phyloP scores from a whole-genome alignment of 1,139 yeast species.

The Schwanniomyces etchellsii region DNA sequence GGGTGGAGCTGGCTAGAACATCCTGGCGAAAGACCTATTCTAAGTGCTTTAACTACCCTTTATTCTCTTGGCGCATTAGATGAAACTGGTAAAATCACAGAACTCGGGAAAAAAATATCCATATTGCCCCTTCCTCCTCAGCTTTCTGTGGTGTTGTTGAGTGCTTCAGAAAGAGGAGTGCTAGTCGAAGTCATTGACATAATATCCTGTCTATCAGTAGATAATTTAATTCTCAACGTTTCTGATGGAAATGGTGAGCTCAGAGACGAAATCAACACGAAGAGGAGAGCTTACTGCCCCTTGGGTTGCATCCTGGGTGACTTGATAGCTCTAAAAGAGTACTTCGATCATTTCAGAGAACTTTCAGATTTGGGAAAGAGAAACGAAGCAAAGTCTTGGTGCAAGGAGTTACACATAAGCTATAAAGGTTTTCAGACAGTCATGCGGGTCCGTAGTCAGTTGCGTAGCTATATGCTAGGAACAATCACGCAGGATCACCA shows the following conservation, averaged over 20 bases:
- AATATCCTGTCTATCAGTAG: slow-evolving; percentile 89
- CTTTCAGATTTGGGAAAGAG: slow-evolving; percentile 33
- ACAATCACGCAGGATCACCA: slow-evolving; percentile 36
- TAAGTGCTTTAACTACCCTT: slow-evolving; percentile 72
- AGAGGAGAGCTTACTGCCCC: slow-evolving; percentile 59
- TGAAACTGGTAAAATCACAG: slow-evolving; percentile 69
- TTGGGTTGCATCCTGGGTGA: slow-evolving; percentile 76
- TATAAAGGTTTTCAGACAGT: slow-evolving; percentile 80
- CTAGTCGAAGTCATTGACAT: slow-evolving; percentile 74
- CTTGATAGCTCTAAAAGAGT: slow-evolving; percentile 73
- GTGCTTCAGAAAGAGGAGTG: slow-evolving; percentile 57
- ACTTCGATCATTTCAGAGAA: slow-evolving; percentile 55
- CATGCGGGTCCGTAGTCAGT: slow-evolving; percentile 66
- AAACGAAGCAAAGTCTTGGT: slow-evolving; percentile 68
- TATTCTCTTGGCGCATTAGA: slow-evolving; percentile 77
- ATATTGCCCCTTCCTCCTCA: slow-evolving; percentile 87
- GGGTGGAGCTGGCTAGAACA: slow-evolving; percentile 92
- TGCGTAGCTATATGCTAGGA: slow-evolving; percentile 61
- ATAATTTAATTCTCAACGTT: slow-evolving; percentile 67
- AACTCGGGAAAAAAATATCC: slow-evolving; percentile 78
- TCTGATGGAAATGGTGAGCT: slow-evolving; percentile 63
- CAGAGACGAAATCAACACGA: slow-evolving; percentile 72
- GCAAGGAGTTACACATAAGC: slow-evolving; percentile 70
- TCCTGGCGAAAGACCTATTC: slow-evolving; percentile 75
- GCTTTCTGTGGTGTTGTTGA: slow-evolving; percentile 77